Evolutionary conservation across 495 filamentous ascomycete genomes (phyloP).

Genomic region (Aspergillus incahuasiensis): DNA sequence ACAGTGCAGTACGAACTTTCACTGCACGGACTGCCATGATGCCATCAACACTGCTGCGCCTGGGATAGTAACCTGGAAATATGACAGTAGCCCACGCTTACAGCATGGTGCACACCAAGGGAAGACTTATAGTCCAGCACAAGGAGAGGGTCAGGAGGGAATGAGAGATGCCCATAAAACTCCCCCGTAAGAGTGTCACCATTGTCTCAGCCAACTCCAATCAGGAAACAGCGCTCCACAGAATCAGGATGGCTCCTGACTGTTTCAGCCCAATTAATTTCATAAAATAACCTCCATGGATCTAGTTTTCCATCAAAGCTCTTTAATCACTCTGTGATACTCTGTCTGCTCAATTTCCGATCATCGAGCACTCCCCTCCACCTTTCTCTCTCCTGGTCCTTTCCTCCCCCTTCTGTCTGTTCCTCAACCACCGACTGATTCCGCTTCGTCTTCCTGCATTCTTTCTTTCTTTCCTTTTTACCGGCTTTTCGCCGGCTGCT

Average conservation of each 20-base stretch:
- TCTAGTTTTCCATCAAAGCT: neutral
- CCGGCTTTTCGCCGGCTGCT: constrained; percentile 9
- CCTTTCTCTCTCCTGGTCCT: neutral
- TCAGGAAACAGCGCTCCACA: constrained; percentile 21
- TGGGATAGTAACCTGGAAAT: too few relatives aligned
- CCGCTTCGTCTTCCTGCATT: constrained; percentile 2
- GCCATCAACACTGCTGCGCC: too few relatives aligned
- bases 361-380: neutral
- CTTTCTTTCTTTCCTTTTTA: constrained; percentile 8
- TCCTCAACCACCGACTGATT: constrained; percentile 1
- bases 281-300: neutral
- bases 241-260: constrained; percentile 7
- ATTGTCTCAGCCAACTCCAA: constrained; percentile 32
- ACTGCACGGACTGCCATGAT: too few relatives aligned
- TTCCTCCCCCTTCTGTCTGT: constrained; percentile 3
- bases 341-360: neutral
- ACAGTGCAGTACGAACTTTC: too few relatives aligned
- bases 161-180: too few relatives aligned
- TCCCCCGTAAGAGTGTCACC: constrained; percentile 23
- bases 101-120: too few relatives aligned
- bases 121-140: too few relatives aligned
- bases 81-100: too few relatives aligned
- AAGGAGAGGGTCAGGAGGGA: too few relatives aligned
- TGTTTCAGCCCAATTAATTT: constrained; percentile 17
- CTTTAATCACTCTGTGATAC: neutral